Percentiles rank a stretch among this genome's conserved stretches.
phyloP scores from a whole-genome alignment of 306 rosid species.

The Vigna reflexopilosa region DNA sequence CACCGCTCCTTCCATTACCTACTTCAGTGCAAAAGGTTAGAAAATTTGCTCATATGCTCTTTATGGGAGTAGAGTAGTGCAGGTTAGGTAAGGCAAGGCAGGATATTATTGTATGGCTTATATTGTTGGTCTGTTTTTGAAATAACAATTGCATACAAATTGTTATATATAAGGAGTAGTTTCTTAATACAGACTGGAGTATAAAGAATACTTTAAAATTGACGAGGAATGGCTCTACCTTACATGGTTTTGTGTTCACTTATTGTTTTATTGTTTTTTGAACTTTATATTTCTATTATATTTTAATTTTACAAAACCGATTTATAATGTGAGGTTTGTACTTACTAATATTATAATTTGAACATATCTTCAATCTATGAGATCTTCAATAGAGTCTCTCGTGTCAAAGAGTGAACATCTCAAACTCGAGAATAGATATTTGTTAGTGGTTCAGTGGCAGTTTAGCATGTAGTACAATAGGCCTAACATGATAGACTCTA shows the following conservation, averaged over 20 bases:
- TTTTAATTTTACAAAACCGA: too few relatives aligned
- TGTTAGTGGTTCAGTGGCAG: too few relatives aligned
- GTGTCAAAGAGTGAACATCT: too few relatives aligned
- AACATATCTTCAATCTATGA: too few relatives aligned
- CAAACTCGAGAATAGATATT: too few relatives aligned
- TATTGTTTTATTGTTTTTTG: constrained; percentile 29
- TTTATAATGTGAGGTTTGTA: too few relatives aligned
- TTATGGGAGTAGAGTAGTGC: neutral
- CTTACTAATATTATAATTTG: too few relatives aligned
- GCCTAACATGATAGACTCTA: too few relatives aligned
- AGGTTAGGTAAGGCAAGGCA: neutral
- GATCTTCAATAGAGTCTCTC: too few relatives aligned
- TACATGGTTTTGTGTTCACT: constrained; percentile 20
- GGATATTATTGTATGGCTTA: constrained; percentile 1
- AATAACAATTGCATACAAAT: constrained; percentile 10
- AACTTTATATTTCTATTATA: too few relatives aligned
- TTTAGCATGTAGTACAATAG: too few relatives aligned
- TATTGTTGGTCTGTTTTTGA: neutral
- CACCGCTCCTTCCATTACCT: constrained; percentile 66
- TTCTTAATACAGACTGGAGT: neutral
- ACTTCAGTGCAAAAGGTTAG: constrained; percentile 59
- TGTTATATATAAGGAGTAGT: neutral
- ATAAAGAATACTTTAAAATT: neutral
- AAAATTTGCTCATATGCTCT: neutral
- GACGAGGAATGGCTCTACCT: constrained; percentile 4